phyloP scores from a whole-genome alignment of 345 rosid species.

The Hibiscus tridactylites region DNA sequence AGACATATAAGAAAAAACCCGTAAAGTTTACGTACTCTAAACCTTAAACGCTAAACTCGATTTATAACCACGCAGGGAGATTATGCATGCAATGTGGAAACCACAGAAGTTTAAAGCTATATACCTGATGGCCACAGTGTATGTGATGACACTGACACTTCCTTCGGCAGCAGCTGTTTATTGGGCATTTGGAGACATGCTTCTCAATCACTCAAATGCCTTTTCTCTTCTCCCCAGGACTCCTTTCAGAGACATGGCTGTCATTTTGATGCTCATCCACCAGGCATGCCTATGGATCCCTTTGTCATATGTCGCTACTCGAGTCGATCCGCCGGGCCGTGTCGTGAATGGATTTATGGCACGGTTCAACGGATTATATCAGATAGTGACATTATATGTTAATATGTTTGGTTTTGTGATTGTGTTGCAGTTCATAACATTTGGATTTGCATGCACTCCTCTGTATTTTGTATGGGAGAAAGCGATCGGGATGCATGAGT shows the following conservation, averaged over 20 bases:
- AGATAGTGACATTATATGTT: no score
- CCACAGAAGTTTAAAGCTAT: conserved; percentile 95
- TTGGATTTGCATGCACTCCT: conserved; percentile 97
- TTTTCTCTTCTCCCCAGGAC: conserved; percentile 76
- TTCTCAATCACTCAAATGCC: conserved; percentile 89
- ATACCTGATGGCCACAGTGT: conserved; percentile 71
- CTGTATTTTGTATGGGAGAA: conserved; percentile 99
- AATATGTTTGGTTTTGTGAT: no score
- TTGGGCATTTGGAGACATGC: conserved; percentile 98
- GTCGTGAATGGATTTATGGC: no score
- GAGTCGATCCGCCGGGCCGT: no score
- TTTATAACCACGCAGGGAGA: conserved; percentile 47
- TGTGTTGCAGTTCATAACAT: conserved; percentile 67
- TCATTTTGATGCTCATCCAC: conserved; percentile 88
- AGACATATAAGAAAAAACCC: neutral
- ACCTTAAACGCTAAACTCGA: no score
- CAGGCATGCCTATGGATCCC: conserved; percentile 36
- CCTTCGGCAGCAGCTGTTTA: conserved; percentile 96
- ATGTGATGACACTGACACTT: conserved; percentile 82
- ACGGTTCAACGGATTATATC: no score
- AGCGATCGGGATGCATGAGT: conserved; percentile 88
- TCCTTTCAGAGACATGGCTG: conserved; percentile 80
- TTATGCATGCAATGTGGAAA: conserved; percentile 99
- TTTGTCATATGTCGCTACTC: no score
- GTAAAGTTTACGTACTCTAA: neutral